A percentile compares a stretch with the other conserved stretches of the same genome.
Conservation (phyloP, 1,284 basidiomycete genomes). For the Sporisorium graminicola region DNA sequence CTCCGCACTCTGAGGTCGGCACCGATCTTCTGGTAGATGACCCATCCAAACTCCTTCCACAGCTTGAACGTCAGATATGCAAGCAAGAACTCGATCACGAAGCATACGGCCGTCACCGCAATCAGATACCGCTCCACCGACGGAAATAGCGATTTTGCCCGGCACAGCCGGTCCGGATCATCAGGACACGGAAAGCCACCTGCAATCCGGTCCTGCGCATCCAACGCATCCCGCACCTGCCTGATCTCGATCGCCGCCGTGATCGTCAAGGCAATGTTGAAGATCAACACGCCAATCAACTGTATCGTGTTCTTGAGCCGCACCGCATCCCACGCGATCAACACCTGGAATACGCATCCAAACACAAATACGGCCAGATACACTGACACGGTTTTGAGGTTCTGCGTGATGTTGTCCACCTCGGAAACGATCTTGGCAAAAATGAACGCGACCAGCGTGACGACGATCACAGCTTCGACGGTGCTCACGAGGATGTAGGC, state of each 20-base stretch:
- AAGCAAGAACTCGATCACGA: constrained; percentile 52
- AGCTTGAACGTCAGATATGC: constrained; percentile 47
- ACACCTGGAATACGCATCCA: constrained; percentile 56
- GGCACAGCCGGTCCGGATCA: constrained; percentile 28
- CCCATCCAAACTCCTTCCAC: constrained; percentile 64
- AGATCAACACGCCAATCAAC: constrained; percentile 58
- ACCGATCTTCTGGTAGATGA: constrained; percentile 63
- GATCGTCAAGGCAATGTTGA: constrained; percentile 59
- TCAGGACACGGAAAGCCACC: constrained; percentile 44
- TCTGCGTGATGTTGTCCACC: constrained; percentile 49
- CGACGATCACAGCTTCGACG: constrained; percentile 53
- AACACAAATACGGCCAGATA: constrained; percentile 61
- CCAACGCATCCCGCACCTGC: constrained; percentile 55
- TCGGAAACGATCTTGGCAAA: constrained; percentile 49
- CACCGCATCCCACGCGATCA: constrained; percentile 59
- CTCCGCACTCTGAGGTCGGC: constrained; percentile 53
- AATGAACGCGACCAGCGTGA: constrained; percentile 53
- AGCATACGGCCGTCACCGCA: constrained; percentile 54
- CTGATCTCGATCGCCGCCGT: constrained; percentile 59
- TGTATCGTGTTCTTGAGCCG: constrained; percentile 64
- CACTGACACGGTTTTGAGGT: constrained; percentile 63
- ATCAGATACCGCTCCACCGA: constrained; percentile 51
- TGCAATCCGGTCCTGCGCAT: constrained; percentile 38
- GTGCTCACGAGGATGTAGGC: constrained; percentile 40
- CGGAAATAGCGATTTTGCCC: constrained; percentile 42